These are phyloP conservation scores for Alternaria solani DNA, from an alignment of 2,329 filamentous ascomycete genomes.

Conservation along the genomic window DNA sequence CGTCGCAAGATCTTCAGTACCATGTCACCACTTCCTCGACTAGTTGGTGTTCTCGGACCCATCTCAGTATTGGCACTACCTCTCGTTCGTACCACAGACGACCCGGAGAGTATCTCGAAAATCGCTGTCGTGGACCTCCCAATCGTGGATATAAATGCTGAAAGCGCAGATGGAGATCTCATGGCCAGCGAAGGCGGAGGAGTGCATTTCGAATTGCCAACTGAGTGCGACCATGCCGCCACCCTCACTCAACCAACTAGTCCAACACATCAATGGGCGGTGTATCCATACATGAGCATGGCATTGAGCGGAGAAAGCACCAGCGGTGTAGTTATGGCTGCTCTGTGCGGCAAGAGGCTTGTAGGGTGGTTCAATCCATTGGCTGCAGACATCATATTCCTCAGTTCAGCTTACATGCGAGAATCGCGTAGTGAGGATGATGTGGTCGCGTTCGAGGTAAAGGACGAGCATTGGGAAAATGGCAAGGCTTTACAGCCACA, in stretches of 20 bases:
- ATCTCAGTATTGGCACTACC: not conserved
- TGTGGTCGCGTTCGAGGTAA: not conserved
- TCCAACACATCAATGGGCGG: not conserved
- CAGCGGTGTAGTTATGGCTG: not conserved
- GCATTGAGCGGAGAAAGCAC: not conserved
- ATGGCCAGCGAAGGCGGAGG: not conserved
- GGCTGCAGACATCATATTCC: not conserved
- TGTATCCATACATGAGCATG: not conserved
- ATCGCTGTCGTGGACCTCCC: not conserved
- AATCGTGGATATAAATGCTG: not conserved
- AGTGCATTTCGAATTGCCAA: not conserved
- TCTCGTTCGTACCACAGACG: not conserved
- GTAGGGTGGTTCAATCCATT: slow-evolving; percentile 2
- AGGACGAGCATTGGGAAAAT: not conserved
- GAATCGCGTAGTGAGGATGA: not conserved
- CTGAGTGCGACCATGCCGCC: not conserved
- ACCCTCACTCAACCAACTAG: not conserved
- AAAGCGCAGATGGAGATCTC: not conserved
- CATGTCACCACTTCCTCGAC: not conserved
- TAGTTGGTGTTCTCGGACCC: not conserved
- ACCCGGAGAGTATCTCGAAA: not conserved
- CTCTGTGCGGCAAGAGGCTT: not conserved
- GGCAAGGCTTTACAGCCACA: not conserved
- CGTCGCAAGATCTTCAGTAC: not conserved
- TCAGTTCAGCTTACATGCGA: not conserved